Conservation (phyloP, 1,284 basidiomycete genomes). For the Psilocybe mexicana region DNA sequence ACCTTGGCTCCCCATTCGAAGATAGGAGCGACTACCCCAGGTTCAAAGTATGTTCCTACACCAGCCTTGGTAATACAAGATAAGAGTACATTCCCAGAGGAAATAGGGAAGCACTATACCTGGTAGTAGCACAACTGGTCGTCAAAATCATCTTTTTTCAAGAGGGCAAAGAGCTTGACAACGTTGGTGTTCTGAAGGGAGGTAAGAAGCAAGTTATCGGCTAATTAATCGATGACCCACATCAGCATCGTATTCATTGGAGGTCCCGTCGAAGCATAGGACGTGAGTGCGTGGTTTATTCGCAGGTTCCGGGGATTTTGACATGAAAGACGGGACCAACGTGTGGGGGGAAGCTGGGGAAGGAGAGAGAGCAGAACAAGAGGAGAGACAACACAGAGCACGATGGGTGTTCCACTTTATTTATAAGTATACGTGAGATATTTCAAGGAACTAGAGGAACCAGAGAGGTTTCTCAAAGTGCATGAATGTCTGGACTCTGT, state of each 20-base stretch:
- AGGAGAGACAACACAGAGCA: slow-evolving; percentile 5
- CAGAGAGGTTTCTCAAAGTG: neutral
- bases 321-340: slow-evolving; percentile 3
- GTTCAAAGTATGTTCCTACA: slow-evolving; percentile 60
- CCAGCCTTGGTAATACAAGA: slow-evolving; percentile 46
- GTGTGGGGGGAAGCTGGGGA: neutral
- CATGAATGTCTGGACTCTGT: neutral
- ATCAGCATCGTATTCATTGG: slow-evolving; percentile 40
- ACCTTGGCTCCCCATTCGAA: slow-evolving; percentile 50
- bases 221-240: slow-evolving; percentile 25
- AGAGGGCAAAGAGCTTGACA: slow-evolving; percentile 62
- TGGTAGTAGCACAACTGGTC: slow-evolving; percentile 72
- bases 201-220: neutral
- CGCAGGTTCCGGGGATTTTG: neutral
- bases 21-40: slow-evolving; percentile 54
- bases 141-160: slow-evolving; percentile 56
- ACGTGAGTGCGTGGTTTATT: slow-evolving; percentile 45
- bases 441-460: neutral
- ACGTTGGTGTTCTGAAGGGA: slow-evolving; percentile 64
- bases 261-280: slow-evolving; percentile 1
- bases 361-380: slow-evolving; percentile 4
- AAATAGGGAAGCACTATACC: slow-evolving; percentile 31
- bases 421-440: slow-evolving; percentile 13
- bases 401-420: neutral
- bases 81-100: neutral